These are phyloP conservation scores for Dillenia suffruticosa DNA, from an alignment of 164 flowering plant species.

Conservation along the genomic window DNA sequence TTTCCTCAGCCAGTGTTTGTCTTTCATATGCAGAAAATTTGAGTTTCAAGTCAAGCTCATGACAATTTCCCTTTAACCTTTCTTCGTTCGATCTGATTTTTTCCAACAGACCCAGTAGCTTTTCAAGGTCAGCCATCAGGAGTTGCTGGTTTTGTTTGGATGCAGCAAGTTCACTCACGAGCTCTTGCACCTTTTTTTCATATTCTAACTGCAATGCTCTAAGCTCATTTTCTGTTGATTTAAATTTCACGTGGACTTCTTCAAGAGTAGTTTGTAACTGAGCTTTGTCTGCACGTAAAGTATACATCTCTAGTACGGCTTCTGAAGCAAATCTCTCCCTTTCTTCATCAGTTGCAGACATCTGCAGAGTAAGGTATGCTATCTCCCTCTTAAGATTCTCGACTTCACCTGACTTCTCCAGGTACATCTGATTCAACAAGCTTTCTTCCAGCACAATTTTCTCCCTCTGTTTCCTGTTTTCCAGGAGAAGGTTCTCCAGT, in stretches of 20 bases:
- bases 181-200: constrained; percentile 15
- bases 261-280: too few species aligned
- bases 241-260: too few species aligned
- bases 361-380: constrained; percentile 39
- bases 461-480: constrained; percentile 40
- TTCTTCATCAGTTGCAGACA: constrained; percentile 21
- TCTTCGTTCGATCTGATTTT: constrained; percentile 50
- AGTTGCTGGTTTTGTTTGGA: constrained; percentile 35
- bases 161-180: constrained; percentile 41
- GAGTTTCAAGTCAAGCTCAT: constrained; percentile 55
- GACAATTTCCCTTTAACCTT: constrained; percentile 27
- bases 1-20: constrained; percentile 48
- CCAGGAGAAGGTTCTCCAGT: constrained; percentile 41
- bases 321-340: too few species aligned
- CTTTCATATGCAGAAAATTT: constrained; percentile 54
- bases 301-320: too few species aligned
- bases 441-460: constrained; percentile 36
- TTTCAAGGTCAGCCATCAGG: constrained; percentile 42
- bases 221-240: too few species aligned
- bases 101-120: constrained; percentile 33
- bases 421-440: constrained; percentile 34
- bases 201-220: too few species aligned
- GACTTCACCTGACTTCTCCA: constrained; percentile 46
- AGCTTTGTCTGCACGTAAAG: too few species aligned
- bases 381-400: constrained; percentile 59